These are phyloP conservation scores for Mycena capillaripes DNA, from an alignment of 768 basidiomycete species.

Conservation along the genomic window DNA sequence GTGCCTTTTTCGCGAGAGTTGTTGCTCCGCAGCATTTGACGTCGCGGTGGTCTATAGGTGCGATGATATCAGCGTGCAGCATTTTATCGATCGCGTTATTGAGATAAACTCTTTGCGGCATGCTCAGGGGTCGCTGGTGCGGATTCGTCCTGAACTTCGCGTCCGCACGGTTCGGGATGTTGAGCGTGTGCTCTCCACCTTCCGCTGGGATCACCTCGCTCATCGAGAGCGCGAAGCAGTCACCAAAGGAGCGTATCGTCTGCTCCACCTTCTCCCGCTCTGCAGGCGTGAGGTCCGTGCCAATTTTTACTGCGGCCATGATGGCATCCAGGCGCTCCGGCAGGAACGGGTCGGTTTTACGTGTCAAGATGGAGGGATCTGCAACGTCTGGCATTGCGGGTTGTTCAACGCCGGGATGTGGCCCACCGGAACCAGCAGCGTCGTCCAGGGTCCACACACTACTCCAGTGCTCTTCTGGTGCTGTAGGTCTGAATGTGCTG, in stretches of 20 bases:
- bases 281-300: slow-evolving; percentile 33
- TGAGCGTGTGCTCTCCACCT: slow-evolving; percentile 37
- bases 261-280: slow-evolving; percentile 29
- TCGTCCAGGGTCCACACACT: slow-evolving; percentile 22
- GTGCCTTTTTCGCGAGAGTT: slow-evolving; percentile 33
- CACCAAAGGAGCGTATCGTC: slow-evolving; percentile 49
- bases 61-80: slow-evolving; percentile 33
- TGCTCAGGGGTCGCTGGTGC: slow-evolving; percentile 38
- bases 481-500: not conserved
- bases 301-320: slow-evolving; percentile 29
- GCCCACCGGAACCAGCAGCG: not conserved
- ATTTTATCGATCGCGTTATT: slow-evolving; percentile 39
- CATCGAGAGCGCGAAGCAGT: slow-evolving; percentile 55
- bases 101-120: slow-evolving; percentile 36
- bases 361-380: slow-evolving; percentile 19
- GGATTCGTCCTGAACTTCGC: slow-evolving; percentile 34
- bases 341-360: slow-evolving; percentile 36
- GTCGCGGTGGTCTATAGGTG: slow-evolving; percentile 17
- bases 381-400: not conserved
- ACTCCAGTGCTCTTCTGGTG: not conserved
- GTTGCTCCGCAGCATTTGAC: slow-evolving; percentile 30
- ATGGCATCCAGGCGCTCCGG: slow-evolving; percentile 37
- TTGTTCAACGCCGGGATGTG: slow-evolving; percentile 11
- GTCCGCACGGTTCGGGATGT: slow-evolving; percentile 23
- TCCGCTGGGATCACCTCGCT: slow-evolving; percentile 40